phyloP scores from a whole-genome alignment of 1,284 basidiomycete genomes.

The Sanghuangporus baumii region DNA sequence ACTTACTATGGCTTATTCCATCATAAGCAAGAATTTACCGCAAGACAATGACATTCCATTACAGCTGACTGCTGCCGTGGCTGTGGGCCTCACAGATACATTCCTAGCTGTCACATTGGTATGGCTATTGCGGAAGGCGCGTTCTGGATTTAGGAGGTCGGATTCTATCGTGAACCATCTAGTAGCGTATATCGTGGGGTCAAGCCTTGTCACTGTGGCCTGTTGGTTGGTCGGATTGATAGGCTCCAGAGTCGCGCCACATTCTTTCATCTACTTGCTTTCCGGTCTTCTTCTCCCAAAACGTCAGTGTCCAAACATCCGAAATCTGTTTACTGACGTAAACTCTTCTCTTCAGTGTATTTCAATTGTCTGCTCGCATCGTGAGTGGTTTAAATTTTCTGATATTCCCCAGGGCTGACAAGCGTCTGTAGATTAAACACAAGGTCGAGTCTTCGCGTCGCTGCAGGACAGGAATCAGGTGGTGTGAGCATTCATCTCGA shows the following conservation, averaged over 20 bases:
- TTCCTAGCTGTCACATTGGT: slow-evolving; percentile 10
- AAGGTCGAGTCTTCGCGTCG: background rate
- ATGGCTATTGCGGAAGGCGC: background rate
- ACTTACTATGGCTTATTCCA: background rate
- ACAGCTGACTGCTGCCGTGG: background rate
- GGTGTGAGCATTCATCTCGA: background rate
- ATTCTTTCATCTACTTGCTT: slow-evolving; percentile 1
- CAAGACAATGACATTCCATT: background rate
- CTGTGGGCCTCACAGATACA: slow-evolving; percentile 4
- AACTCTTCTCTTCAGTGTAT: too few relatives aligned
- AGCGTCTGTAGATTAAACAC: too few relatives aligned
- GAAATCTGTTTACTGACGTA: too few relatives aligned
- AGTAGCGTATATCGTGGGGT: slow-evolving; percentile 12
- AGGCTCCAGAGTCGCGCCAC: too few relatives aligned
- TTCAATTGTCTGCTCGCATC: too few relatives aligned
- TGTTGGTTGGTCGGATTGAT: too few relatives aligned
- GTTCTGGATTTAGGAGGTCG: slow-evolving; percentile 3
- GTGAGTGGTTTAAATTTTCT: too few relatives aligned
- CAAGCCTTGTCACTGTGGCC: too few relatives aligned
- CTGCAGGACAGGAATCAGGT: background rate
- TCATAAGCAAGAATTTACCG: too few relatives aligned
- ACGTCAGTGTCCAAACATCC: slow-evolving; percentile 4
- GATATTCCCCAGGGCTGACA: too few relatives aligned
- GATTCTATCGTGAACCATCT: slow-evolving; percentile 10
- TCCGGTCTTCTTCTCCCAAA: background rate